These are phyloP conservation scores for Leccinum fallax DNA, from an alignment of 1,284 basidiomycete species.

Conservation along the genomic window DNA sequence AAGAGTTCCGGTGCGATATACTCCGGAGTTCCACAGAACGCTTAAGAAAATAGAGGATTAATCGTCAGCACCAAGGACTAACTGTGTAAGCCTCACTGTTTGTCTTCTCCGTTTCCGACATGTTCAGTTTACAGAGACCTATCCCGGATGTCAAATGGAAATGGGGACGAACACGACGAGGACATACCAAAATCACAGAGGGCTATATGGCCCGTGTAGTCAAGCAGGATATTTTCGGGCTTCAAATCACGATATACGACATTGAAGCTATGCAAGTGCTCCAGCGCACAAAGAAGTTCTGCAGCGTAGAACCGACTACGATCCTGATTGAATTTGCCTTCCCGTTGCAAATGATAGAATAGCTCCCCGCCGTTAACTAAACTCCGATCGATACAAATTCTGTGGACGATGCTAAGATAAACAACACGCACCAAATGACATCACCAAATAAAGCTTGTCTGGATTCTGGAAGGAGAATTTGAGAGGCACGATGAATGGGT, in stretches of 20 bases:
- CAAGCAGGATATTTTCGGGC: slow-evolving; percentile 95
- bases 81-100: slow-evolving; percentile 69
- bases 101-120: slow-evolving; percentile 97
- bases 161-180: background rate
- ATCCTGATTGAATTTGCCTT: slow-evolving; percentile 94
- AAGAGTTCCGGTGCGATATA: slow-evolving; percentile 96
- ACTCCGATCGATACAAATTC: slow-evolving; percentile 7
- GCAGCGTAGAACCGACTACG: slow-evolving; percentile 96
- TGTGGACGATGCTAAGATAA: background rate
- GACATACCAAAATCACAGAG: slow-evolving; percentile 89
- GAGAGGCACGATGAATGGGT: slow-evolving; percentile 98
- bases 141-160: slow-evolving; percentile 4
- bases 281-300: slow-evolving; percentile 91
- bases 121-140: slow-evolving; percentile 98
- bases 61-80: background rate
- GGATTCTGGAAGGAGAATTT: slow-evolving; percentile 99
- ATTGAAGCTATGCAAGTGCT: slow-evolving; percentile 97
- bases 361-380: slow-evolving; percentile 96
- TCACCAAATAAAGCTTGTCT: slow-evolving; percentile 96
- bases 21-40: slow-evolving; percentile 99
- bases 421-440: slow-evolving; percentile 78
- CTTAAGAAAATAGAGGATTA: slow-evolving; percentile 42
- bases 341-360: slow-evolving; percentile 96
- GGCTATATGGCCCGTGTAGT: slow-evolving; percentile 98
- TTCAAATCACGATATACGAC: slow-evolving; percentile 98